Conservation (phyloP, 176 grass and related monocot species). For the Hordeum vulgare region DNA sequence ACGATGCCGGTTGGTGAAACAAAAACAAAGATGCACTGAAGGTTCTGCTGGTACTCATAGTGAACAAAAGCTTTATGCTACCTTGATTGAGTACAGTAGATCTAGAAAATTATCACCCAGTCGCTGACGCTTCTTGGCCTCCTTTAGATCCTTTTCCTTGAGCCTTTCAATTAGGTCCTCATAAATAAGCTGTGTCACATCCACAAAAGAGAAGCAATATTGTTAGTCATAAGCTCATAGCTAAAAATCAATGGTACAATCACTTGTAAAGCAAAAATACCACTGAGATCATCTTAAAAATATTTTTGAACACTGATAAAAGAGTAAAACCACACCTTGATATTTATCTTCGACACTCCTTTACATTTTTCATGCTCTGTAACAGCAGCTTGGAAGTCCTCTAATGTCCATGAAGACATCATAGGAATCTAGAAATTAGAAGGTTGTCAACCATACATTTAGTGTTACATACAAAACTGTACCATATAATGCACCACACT, state of each 20-base stretch:
- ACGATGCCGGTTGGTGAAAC: neutral
- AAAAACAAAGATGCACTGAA: neutral
- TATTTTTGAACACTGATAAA: neutral
- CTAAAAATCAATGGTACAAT: neutral
- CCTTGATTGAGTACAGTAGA: conserved; percentile 89
- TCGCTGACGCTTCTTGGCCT: conserved; percentile 76
- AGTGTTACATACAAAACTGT: neutral
- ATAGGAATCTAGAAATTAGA: conserved; percentile 57
- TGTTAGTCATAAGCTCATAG: neutral
- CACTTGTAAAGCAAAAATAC: neutral
- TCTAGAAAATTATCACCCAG: conserved; percentile 93
- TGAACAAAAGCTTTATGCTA: neutral
- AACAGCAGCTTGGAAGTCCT: conserved; percentile 68
- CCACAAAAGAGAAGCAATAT: conserved; percentile 12
- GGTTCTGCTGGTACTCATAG: neutral
- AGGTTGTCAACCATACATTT: neutral
- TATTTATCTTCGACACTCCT: conserved; percentile 72
- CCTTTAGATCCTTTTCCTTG: conserved; percentile 87
- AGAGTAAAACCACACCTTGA: conserved; percentile 49
- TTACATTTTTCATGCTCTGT: conserved; percentile 45
- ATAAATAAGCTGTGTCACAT: conserved; percentile 72
- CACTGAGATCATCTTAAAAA: neutral
- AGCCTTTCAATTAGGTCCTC: conserved; percentile 91
- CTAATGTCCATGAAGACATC: conserved; percentile 56
- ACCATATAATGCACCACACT: neutral